These are phyloP conservation scores for Spathaspora hagerdaliae DNA, from an alignment of 805 yeast species.

Conservation along the genomic window DNA sequence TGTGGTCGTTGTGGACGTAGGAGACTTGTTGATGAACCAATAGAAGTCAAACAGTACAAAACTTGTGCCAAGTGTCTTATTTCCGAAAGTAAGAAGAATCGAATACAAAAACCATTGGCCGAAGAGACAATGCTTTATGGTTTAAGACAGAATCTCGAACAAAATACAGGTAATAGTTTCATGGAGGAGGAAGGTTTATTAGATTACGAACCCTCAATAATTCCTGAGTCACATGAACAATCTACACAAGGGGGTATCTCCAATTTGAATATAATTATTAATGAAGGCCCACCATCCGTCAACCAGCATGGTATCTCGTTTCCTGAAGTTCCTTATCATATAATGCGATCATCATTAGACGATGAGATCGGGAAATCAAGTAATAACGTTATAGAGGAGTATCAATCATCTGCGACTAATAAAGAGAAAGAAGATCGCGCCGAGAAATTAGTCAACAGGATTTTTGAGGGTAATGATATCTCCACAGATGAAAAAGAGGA, in stretches of 20 bases:
- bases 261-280: not conserved
- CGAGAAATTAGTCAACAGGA: no score
- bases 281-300: not conserved
- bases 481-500: no score
- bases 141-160: conserved; percentile 41
- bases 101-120: conserved; percentile 42
- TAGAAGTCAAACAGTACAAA: conserved; percentile 52
- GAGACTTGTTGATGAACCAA: conserved; percentile 53
- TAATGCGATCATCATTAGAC: not conserved
- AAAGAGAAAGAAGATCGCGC: no score
- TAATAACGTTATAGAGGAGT: no score
- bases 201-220: conserved; percentile 12
- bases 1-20: conserved; percentile 58
- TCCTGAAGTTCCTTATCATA: not conserved
- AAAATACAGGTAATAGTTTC: conserved; percentile 26
- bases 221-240: not conserved
- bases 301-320: conserved; percentile 2
- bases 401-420: no score
- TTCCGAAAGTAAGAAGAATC: conserved; percentile 46
- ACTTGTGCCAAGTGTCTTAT: conserved; percentile 58
- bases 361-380: not conserved
- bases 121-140: conserved; percentile 46
- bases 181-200: conserved; percentile 26
- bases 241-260: not conserved
- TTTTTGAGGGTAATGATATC: no score